Percentiles rank a stretch among this genome's conserved stretches.
Evolutionary conservation across 768 basidiomycete genomes (phyloP).

Genomic region (Panus rudis): DNA sequence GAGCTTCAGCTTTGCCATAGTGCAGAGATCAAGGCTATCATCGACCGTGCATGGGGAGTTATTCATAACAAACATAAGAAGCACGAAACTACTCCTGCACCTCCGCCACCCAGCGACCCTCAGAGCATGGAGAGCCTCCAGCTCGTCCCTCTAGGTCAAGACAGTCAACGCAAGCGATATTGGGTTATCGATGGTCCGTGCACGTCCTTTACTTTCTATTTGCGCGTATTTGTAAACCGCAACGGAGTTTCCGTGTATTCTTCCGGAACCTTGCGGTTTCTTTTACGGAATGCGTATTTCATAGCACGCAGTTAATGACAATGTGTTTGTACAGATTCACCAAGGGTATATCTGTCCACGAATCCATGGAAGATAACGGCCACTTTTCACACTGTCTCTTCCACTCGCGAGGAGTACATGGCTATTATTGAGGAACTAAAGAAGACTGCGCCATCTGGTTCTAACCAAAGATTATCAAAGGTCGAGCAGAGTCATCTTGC

Average conservation of each 20-base stretch:
- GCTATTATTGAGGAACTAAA: slow-evolving; percentile 52
- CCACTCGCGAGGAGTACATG: slow-evolving; percentile 70
- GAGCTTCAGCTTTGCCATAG: slow-evolving; percentile 75
- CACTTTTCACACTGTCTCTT: slow-evolving; percentile 64
- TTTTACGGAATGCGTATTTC: slow-evolving; percentile 15
- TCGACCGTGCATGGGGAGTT: slow-evolving; percentile 86
- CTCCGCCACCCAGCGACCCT: slow-evolving; percentile 50
- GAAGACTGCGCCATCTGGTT: too few species aligned
- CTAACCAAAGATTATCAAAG: too few species aligned
- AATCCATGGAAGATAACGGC: slow-evolving; percentile 89
- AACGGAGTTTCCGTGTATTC: slow-evolving; percentile 25
- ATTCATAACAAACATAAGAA: slow-evolving; percentile 82
- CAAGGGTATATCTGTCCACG: slow-evolving; percentile 74
- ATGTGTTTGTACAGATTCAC: slow-evolving; percentile 59
- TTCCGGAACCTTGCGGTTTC: slow-evolving; percentile 37
- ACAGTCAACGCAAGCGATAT: slow-evolving; percentile 67
- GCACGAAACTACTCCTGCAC: slow-evolving; percentile 49
- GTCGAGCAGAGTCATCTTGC: slow-evolving; percentile 53
- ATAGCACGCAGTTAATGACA: slow-evolving; percentile 14
- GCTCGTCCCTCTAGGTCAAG: slow-evolving; percentile 71
- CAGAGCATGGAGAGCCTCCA: slow-evolving; percentile 59
- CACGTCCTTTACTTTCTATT: slow-evolving; percentile 43
- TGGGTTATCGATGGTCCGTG: slow-evolving; percentile 89
- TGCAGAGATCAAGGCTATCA: slow-evolving; percentile 56
- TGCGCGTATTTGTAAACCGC: slow-evolving; percentile 62